Conservation (phyloP, 208 protist species). For the Naegleria lovaniensis region DNA sequence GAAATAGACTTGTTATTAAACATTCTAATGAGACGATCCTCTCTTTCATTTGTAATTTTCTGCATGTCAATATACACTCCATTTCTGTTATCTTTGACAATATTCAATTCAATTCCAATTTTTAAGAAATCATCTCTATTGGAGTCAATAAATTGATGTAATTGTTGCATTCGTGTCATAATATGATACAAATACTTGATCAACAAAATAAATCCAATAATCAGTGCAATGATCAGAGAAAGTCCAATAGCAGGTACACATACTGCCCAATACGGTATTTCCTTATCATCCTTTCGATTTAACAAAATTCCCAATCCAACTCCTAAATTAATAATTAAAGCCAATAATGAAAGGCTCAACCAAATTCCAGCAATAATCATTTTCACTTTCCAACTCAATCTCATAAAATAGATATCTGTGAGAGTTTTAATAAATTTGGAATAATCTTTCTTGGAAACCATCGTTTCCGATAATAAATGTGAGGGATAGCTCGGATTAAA, state of each 20-base stretch:
- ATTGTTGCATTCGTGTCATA: not conserved
- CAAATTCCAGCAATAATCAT: not conserved
- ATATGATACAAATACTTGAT: not conserved
- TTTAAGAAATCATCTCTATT: not conserved
- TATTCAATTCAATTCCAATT: slow-evolving; percentile 1
- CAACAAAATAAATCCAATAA: not conserved
- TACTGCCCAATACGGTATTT: not conserved
- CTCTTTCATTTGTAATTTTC: slow-evolving; percentile 4
- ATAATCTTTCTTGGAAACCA: not conserved
- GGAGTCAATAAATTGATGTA: not conserved
- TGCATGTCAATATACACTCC: not conserved
- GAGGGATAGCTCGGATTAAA: not conserved
- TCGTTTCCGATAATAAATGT: not conserved
- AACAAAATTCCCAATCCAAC: not conserved
- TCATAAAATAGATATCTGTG: not conserved
- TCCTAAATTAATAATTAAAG: not conserved
- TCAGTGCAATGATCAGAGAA: not conserved
- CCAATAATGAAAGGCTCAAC: not conserved
- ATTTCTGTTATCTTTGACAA: not conserved
- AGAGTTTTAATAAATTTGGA: not conserved
- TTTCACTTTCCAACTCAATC: not conserved
- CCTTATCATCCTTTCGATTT: not conserved
- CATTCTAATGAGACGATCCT: not conserved
- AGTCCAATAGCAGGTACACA: not conserved
- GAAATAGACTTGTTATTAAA: not conserved